Evolutionary conservation across 2,329 filamentous ascomycete species (phyloP).

Genomic region (Ophiognomonia clavigignenti-juglandacearum): DNA sequence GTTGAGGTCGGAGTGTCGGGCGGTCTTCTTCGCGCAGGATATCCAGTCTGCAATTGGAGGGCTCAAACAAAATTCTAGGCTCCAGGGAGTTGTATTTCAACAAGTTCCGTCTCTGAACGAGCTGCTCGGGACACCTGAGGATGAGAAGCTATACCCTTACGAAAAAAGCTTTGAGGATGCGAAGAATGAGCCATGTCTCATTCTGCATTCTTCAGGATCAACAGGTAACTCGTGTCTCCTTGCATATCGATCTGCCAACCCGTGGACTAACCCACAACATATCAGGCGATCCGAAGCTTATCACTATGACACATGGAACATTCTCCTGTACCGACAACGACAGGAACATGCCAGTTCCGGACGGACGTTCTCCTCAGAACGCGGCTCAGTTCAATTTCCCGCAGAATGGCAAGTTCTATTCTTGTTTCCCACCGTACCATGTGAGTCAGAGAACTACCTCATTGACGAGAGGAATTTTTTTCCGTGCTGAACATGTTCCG

Average conservation of each 20-base stretch:
- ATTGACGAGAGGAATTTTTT: conserved; percentile 16
- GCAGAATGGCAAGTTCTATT: conserved; percentile 14
- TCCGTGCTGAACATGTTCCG: conserved; percentile 13
- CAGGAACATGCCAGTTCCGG: conserved; percentile 10
- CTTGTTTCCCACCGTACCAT: conserved; percentile 18
- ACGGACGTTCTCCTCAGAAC: conserved; percentile 17
- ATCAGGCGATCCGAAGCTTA: conserved; percentile 17
- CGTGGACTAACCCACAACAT: no score
- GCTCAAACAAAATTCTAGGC: no score
- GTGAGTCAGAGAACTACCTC: no score
- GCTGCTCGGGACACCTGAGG: conserved; percentile 4
- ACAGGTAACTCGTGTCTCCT: no score
- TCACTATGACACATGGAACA: conserved; percentile 18
- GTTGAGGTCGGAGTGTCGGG: no score
- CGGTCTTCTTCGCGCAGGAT: no score
- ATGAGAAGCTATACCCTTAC: conserved; percentile 8
- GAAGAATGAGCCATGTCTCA: conserved; percentile 17
- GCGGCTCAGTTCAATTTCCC: conserved; percentile 16
- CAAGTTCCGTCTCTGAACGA: conserved; percentile 4
- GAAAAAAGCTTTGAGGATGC: conserved; percentile 14
- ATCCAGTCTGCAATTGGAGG: no score
- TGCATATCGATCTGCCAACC: no score
- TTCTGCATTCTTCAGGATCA: conserved; percentile 19
- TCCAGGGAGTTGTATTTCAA: neutral
- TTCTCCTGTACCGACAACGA: conserved; percentile 16